phyloP scores from a whole-genome alignment of 306 rosid species.

The Inga oerstediana region DNA sequence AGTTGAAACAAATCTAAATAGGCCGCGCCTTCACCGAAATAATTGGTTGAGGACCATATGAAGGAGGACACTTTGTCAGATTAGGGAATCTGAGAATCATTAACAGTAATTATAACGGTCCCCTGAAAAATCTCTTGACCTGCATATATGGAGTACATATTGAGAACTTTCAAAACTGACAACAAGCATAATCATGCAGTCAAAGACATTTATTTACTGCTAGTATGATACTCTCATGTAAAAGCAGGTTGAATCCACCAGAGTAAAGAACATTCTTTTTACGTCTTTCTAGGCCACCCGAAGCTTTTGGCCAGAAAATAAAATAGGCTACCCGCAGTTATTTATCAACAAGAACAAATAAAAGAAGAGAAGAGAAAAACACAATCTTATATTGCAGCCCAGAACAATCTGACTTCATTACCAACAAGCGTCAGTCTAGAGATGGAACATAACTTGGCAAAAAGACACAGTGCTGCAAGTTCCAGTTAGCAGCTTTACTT shows the following conservation, averaged over 20 bases:
- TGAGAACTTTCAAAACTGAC: constrained; percentile 30
- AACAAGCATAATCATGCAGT: constrained; percentile 18
- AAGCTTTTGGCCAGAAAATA: not conserved
- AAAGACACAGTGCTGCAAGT: constrained; percentile 2
- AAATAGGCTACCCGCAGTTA: not conserved
- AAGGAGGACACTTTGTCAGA: constrained; percentile 28
- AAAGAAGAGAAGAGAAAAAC: not conserved
- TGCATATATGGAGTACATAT: constrained; percentile 40
- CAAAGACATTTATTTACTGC: constrained; percentile 4
- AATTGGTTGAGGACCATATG: constrained; percentile 30
- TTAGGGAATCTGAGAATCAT: constrained; percentile 30
- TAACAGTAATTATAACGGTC: constrained; percentile 33
- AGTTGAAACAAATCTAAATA: constrained; percentile 19
- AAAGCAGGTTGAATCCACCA: constrained; percentile 17
- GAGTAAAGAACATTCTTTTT: constrained; percentile 12
- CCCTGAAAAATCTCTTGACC: constrained; percentile 64
- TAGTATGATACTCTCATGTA: not conserved
- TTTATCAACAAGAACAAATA: not conserved
- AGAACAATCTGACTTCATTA: not conserved
- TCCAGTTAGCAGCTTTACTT: not conserved
- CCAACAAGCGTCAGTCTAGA: not conserved
- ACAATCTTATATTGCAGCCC: not conserved
- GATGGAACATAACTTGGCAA: not conserved
- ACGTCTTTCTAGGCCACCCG: not conserved
- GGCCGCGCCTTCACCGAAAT: not conserved